Evolutionary conservation across 129 eudicot species (phyloP).

Genomic region (Oenanthe sinensis): DNA sequence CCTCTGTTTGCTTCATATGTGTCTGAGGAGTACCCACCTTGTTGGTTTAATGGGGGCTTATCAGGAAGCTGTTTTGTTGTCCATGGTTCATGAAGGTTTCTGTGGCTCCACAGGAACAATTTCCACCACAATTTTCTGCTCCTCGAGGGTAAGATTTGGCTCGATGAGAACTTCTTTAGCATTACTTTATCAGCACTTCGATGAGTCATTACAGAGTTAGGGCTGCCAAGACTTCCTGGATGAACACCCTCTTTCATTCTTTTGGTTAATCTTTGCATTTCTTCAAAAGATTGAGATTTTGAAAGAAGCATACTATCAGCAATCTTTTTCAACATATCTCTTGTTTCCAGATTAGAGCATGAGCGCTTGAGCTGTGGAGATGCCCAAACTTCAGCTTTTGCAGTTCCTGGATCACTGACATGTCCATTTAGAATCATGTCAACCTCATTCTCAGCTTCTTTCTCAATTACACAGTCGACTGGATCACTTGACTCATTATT

Average conservation of each 20-base stretch:
- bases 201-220: constrained; percentile 33
- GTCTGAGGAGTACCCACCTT: constrained; percentile 82
- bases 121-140: constrained; percentile 92
- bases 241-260: constrained; percentile 14
- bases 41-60: constrained; percentile 37
- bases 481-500: constrained; percentile 20
- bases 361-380: constrained; percentile 67
- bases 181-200: constrained; percentile 78
- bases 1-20: constrained; percentile 53
- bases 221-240: constrained; percentile 32
- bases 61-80: constrained; percentile 16
- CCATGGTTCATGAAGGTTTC: constrained; percentile 46
- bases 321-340: constrained; percentile 28
- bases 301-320: constrained; percentile 21
- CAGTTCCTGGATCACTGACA: constrained; percentile 64
- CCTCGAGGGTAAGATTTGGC: constrained; percentile 77
- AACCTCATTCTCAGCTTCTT: constrained; percentile 13
- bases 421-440: constrained; percentile 38
- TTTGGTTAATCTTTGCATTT: constrained; percentile 43
- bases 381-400: constrained; percentile 37
- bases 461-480: constrained; percentile 4
- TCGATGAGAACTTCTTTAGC: constrained; percentile 71
- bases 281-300: constrained; percentile 52
- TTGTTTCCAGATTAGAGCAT: constrained; percentile 60
- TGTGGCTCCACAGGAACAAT: constrained; percentile 84